A percentile compares a stretch with the other conserved stretches of the same genome.
Conservation (phyloP, 2,329 filamentous ascomycete species). For the Nemania bipapillata region DNA sequence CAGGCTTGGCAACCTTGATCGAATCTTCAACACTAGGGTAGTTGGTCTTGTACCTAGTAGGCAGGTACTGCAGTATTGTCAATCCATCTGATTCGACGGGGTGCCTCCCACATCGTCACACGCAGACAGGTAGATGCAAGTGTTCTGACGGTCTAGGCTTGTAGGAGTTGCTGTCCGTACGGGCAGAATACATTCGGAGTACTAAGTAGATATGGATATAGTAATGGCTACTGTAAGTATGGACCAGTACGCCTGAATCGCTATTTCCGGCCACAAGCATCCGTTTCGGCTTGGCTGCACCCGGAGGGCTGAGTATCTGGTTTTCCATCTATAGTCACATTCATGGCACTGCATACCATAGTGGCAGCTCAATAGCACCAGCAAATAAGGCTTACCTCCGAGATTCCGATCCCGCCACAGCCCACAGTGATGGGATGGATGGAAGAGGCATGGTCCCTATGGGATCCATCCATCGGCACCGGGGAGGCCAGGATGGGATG, state of each 20-base stretch:
- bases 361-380: conserved; percentile 17
- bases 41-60: too few relatives aligned
- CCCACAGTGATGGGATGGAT: too few relatives aligned
- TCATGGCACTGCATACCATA: conserved; percentile 1
- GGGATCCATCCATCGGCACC: conserved; percentile 6
- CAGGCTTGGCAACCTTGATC: conserved; percentile 3
- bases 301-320: conserved; percentile 29
- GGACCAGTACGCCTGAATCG: background rate
- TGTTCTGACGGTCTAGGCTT: background rate
- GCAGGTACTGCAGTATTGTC: background rate
- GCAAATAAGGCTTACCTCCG: background rate
- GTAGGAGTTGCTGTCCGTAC: too few relatives aligned
- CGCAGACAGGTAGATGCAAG: background rate
- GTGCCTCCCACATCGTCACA: conserved; percentile 5
- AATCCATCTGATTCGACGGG: background rate
- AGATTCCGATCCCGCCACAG: background rate
- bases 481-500: background rate
- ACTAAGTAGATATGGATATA: too few relatives aligned
- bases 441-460: background rate
- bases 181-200: too few relatives aligned
- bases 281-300: conserved; percentile 27
- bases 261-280: conserved; percentile 15
- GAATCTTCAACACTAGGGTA: conserved; percentile 3
- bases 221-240: too few relatives aligned
- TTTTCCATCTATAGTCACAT: background rate